Conservation (phyloP, 2,329 filamentous ascomycete genomes). For the Arthrobotrys sinensis region DNA sequence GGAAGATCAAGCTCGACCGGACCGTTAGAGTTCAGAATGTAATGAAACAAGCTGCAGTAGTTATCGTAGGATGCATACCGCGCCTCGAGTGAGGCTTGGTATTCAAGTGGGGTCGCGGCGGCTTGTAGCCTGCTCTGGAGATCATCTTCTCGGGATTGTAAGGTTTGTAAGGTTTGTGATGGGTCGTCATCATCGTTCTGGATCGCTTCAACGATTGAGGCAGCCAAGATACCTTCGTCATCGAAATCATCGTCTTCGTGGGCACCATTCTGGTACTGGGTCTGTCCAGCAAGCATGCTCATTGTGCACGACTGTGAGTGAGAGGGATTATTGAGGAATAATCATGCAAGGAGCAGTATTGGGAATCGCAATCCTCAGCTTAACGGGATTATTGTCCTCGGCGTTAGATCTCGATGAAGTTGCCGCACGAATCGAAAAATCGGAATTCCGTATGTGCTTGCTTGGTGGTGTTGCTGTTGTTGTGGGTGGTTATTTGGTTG, state of each 20-base stretch:
- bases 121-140: slow-evolving; percentile 92
- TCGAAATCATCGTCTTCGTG: slow-evolving; percentile 78
- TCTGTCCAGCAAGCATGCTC: slow-evolving; percentile 45
- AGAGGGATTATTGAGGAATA: background rate
- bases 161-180: slow-evolving; percentile 73
- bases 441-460: background rate
- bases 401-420: background rate
- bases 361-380: background rate
- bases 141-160: slow-evolving; percentile 83
- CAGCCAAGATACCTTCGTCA: slow-evolving; percentile 94
- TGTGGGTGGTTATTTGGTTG: slow-evolving; percentile 14
- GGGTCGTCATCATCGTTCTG: slow-evolving; percentile 88
- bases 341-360: background rate
- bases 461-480: slow-evolving; percentile 7
- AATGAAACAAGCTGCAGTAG: slow-evolving; percentile 99
- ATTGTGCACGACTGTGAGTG: background rate
- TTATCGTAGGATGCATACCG: slow-evolving; percentile 99
- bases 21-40: slow-evolving; percentile 98
- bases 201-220: slow-evolving; percentile 96
- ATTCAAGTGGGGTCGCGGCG: slow-evolving; percentile 94
- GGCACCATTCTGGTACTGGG: slow-evolving; percentile 46
- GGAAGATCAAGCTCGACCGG: slow-evolving; percentile 97
- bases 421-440: background rate
- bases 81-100: slow-evolving; percentile 92
- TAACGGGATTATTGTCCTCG: background rate